Evolutionary conservation across 495 filamentous ascomycete genomes (phyloP), one percentile per base, ranked within the genome.

Genomic region (Tetracladium setigerum): DNA sequence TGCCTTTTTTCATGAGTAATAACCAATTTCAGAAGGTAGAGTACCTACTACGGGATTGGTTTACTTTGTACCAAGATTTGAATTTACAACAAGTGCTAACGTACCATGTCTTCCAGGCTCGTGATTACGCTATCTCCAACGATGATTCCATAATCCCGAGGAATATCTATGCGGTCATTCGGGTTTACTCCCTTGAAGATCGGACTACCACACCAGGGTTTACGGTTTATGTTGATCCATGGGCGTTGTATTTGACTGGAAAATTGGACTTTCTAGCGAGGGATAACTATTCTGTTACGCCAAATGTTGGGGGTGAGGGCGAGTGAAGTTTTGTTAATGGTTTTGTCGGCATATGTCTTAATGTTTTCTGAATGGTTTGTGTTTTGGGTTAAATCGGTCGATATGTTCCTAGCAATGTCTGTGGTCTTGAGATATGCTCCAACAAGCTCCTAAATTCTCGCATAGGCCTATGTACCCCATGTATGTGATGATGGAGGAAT

Each of bases 1-100:
- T 55, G 8, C 61, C 62, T 9, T 72, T 75, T 38, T 71, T 41
- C 44, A 70, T 70, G 64, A 68, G 64, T 54, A 61, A 67, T 10
- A 35, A 31, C 12, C 69, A 72, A 53, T 66, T 66, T 43, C 30
- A 52, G n/a, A 55, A 50, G 39, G 69, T 71, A 11, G 4, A 15
- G 5, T 46, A 10, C 42, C 32, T 24, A 36, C 5, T 10, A 46
- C 35, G 17, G 32, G 17, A 31, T 37, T 46, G 32, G 2, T 13
- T 37, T 5, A n/a, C n/a, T n/a, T n/a, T n/a, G n/a, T n/a, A n/a
- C n/a, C n/a, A n/a, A n/a, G n/a, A n/a, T n/a, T n/a, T n/a, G n/a
- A n/a, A n/a, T n/a, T n/a, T n/a, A n/a, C n/a, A n/a, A n/a, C n/a
- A n/a, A n/a, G n/a, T n/a, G n/a, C n/a, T n/a, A n/a, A n/a, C n/a